These are phyloP conservation scores for Noccaea caerulescens DNA, from an alignment of 345 rosid species.

Conservation along the genomic window DNA sequence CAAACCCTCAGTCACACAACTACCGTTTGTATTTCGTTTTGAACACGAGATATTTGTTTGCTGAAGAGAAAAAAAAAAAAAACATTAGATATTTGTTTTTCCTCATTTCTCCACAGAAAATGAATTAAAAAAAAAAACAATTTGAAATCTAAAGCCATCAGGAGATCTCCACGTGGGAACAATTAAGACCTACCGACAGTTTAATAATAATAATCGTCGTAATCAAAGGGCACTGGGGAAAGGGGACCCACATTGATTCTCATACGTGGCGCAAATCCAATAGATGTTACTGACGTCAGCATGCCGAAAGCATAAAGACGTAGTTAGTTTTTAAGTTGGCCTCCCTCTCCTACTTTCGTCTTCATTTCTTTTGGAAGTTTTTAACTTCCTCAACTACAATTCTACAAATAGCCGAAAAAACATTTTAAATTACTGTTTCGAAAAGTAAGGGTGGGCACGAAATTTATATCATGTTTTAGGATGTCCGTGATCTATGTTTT, in stretches of 20 bases:
- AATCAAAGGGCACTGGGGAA: neutral
- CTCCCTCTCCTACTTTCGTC: constrained; percentile 2
- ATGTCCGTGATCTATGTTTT: too few relatives aligned
- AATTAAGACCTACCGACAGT: constrained; percentile 37
- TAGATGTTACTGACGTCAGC: constrained; percentile 19
- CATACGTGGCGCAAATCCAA: constrained; percentile 39
- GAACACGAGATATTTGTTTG: constrained; percentile 41
- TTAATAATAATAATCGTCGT: constrained; percentile 5
- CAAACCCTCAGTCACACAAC: too few relatives aligned
- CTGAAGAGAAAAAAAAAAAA: neutral
- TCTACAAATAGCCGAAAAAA: too few relatives aligned
- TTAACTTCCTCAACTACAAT: neutral
- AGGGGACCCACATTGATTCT: constrained; percentile 23
- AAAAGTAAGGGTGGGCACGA: too few relatives aligned
- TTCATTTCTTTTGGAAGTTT: neutral
- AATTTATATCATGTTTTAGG: too few relatives aligned
- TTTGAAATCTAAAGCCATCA: constrained; percentile 23
- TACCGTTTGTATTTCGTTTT: neutral
- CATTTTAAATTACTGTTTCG: too few relatives aligned
- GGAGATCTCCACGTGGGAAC: constrained; percentile 31
- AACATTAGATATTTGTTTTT: constrained; percentile 18
- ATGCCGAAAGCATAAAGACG: constrained; percentile 32
- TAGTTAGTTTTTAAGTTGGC: constrained; percentile 7
- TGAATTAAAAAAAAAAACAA: neutral
- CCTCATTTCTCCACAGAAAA: constrained; percentile 20